phyloP scores from a whole-genome alignment of 495 filamentous ascomycete genomes.

The Pyrenula aspistea region DNA sequence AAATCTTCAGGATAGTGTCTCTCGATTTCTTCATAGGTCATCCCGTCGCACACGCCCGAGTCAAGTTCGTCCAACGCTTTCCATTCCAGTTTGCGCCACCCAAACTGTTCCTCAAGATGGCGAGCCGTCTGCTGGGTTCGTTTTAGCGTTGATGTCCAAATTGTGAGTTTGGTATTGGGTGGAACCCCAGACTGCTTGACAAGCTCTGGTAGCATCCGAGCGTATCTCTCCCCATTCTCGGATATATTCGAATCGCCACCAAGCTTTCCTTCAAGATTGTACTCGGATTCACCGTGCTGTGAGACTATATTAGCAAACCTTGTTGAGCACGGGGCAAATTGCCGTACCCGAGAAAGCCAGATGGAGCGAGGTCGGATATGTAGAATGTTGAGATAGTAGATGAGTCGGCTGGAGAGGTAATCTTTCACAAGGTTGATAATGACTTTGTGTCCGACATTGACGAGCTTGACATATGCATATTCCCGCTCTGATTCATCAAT shows the following conservation, averaged over 20 bases:
- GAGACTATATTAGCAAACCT: slow-evolving; percentile 7
- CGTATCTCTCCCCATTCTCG: slow-evolving; percentile 76
- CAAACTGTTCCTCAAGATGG: slow-evolving; percentile 49
- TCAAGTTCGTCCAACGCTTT: slow-evolving; percentile 97
- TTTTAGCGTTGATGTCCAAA: slow-evolving; percentile 93
- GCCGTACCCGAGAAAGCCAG: slow-evolving; percentile 83
- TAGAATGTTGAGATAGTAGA: slow-evolving; percentile 97
- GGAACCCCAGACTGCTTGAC: slow-evolving; percentile 67
- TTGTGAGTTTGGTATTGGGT: slow-evolving; percentile 68
- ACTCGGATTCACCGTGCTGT: slow-evolving; percentile 88
- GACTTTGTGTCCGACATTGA: slow-evolving; percentile 88
- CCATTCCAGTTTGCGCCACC: slow-evolving; percentile 90
- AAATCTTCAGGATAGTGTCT: slow-evolving; percentile 89
- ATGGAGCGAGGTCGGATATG: slow-evolving; percentile 96
- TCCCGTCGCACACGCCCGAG: slow-evolving; percentile 87
- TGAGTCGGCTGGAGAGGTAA: slow-evolving; percentile 88
- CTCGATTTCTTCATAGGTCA: slow-evolving; percentile 90
- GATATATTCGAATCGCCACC: slow-evolving; percentile 86
- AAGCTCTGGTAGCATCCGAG: slow-evolving; percentile 65
- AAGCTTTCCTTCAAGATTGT: slow-evolving; percentile 77
- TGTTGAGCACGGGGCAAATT: not conserved
- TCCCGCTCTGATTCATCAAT: slow-evolving; percentile 76
- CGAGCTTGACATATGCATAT: slow-evolving; percentile 90
- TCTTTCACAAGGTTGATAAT: slow-evolving; percentile 96
- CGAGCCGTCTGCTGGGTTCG: slow-evolving; percentile 87